Evolutionary conservation across 2,329 filamentous ascomycete genomes (phyloP), one percentile per base, ranked within the genome.

Genomic region (Neopestalotiopsis clavispora): DNA sequence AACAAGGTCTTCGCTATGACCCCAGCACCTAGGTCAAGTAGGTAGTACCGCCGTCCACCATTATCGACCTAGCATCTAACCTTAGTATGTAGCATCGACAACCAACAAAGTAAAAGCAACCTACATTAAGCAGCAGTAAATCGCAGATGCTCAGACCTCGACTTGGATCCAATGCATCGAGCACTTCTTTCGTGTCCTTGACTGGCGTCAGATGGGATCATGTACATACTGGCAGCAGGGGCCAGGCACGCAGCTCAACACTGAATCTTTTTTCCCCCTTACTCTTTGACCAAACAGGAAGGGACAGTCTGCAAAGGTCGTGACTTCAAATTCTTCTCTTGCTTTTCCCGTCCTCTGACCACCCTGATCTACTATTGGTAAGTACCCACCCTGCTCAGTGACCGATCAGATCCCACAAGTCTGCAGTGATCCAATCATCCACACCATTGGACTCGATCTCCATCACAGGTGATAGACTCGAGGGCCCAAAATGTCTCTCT

Each of bases 391-490:
- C 45, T 34, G 42, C 30, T 32, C 20, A 23, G 10, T 66, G 63
- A 30, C 28, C 63, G 63, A 66, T 66, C 63, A 58, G 49, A 57
- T 34, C 63, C 30, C 38, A 17, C n/a, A 23, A 28, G 12, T 23
- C 45, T n/a, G 63, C 23, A 34, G 12, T 42, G 23, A 57, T 56
- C 34, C 28, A 66, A 49, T 65, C 38, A 62, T 2, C 13, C 7
- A n/a, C 13, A 13, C 40, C 38, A 32, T 28, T 66, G 20, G 49
- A 28, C 49, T 58, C 63, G 32, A 28, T 28, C 34, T 34, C 63
- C 20, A 66, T 66, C 63, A 66, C 63, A 66, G 49, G 34, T 34
- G 20, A 40, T 52, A n/a, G 45, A 52, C 14, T 52, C 45, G 45
- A 52, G 45, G 45, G 45, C 45, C 45, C 45, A 10, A 20, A 52